These are phyloP conservation scores for Aspergillus texensis DNA, from an alignment of 2,329 filamentous ascomycete genomes.

Conservation along the genomic window DNA sequence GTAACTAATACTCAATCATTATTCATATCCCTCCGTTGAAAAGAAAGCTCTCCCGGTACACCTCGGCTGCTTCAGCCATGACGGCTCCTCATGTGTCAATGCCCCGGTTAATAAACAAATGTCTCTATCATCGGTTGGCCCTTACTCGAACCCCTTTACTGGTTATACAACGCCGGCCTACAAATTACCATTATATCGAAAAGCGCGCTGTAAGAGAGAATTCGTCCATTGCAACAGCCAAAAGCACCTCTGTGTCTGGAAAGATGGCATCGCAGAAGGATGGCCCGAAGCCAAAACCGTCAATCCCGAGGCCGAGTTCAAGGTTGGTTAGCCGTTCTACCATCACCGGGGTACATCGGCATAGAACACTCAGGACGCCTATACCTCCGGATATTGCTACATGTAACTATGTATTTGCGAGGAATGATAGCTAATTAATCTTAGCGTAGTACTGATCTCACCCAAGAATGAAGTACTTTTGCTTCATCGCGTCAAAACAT, in stretches of 20 bases:
- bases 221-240: slow-evolving; percentile 13
- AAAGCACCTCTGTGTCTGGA: background rate
- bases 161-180: background rate
- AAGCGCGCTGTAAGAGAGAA: slow-evolving; percentile 14
- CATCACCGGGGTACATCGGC: background rate
- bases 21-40: background rate
- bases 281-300: slow-evolving; percentile 39
- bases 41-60: background rate
- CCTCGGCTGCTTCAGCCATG: slow-evolving; percentile 16
- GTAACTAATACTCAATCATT: background rate
- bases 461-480: slow-evolving; percentile 85
- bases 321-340: slow-evolving; percentile 47
- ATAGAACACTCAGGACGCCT: background rate
- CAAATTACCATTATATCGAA: background rate
- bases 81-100: slow-evolving; percentile 10
- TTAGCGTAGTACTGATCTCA: slow-evolving; percentile 82
- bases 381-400: background rate
- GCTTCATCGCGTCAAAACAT: slow-evolving; percentile 81
- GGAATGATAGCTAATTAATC: slow-evolving; percentile 16
- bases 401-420: background rate
- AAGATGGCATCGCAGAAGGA: slow-evolving; percentile 27
- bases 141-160: slow-evolving; percentile 13
- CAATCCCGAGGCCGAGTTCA: slow-evolving; percentile 64
- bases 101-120: slow-evolving; percentile 13
- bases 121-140: slow-evolving; percentile 3